phyloP scores from a whole-genome alignment of 768 basidiomycete genomes.

The Podaxis sp. region DNA sequence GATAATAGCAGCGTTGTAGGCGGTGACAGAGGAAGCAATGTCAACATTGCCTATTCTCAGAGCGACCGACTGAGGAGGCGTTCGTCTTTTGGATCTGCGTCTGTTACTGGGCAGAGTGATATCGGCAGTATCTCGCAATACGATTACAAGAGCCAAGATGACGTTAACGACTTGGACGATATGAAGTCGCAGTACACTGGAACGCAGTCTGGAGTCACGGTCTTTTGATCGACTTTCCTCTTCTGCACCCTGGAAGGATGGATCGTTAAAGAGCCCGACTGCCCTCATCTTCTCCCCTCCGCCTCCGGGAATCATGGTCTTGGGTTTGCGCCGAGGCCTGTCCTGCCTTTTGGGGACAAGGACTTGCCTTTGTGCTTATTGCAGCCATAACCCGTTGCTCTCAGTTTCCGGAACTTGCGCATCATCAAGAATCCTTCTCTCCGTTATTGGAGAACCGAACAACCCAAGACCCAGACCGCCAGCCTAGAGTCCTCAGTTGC shows the following conservation, averaged over 20 bases:
- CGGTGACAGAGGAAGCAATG: conserved; percentile 44
- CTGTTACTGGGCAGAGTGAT: conserved; percentile 73
- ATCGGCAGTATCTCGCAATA: conserved; percentile 77
- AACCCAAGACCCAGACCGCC: background rate
- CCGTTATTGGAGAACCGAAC: background rate
- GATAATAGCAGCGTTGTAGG: conserved; percentile 66
- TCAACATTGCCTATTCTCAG: conserved; percentile 82
- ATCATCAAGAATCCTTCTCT: background rate
- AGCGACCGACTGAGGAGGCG: conserved; percentile 84
- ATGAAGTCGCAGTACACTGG: conserved; percentile 88
- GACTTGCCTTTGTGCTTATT: conserved; percentile 1
- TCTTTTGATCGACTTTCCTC: conserved; percentile 57
- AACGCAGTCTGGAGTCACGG: conserved; percentile 83
- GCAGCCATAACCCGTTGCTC: background rate
- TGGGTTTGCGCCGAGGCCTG: conserved; percentile 1
- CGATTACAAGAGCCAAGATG: conserved; percentile 90
- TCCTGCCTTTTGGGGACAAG: background rate
- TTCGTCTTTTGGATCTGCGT: conserved; percentile 67
- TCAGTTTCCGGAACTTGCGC: conserved; percentile 6
- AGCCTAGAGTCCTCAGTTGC: background rate
- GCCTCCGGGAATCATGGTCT: conserved; percentile 6
- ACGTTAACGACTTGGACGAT: conserved; percentile 75
- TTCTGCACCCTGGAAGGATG: background rate
- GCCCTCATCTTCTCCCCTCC: background rate
- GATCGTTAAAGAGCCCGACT: background rate